Evolutionary conservation across 305 asterid species (phyloP).

Genomic region (Euphrasia arctica): DNA sequence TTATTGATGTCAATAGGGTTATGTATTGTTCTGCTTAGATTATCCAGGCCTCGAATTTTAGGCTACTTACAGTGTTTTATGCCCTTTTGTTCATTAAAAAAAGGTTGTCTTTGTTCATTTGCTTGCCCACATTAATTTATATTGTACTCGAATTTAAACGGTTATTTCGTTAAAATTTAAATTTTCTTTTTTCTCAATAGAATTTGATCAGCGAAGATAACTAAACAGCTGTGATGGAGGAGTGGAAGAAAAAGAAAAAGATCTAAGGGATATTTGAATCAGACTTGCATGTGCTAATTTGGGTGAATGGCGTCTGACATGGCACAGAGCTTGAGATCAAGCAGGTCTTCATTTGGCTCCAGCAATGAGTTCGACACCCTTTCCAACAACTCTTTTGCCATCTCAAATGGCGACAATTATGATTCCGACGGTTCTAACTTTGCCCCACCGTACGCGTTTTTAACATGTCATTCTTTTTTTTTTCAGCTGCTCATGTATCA

Average conservation of each 20-base stretch:
- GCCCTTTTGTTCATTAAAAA: neutral
- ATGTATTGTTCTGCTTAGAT: conserved; percentile 15
- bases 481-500: neutral
- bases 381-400: conserved; percentile 55
- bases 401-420: conserved; percentile 78
- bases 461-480: conserved; percentile 12
- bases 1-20: conserved; percentile 8
- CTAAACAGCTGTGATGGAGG: conserved; percentile 7
- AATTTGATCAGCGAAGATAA: conserved; percentile 15
- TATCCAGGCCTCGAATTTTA: conserved; percentile 5
- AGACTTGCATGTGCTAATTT: conserved; percentile 22
- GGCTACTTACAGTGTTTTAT: neutral
- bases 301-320: conserved; percentile 63
- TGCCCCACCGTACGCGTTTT: conserved; percentile 70
- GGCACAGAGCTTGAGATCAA: conserved; percentile 78
- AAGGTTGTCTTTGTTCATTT: neutral
- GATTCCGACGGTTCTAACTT: conserved; percentile 95
- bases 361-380: no score
- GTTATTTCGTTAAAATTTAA: conserved; percentile 5
- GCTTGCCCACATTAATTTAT: neutral
- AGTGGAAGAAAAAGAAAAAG: conserved; percentile 7
- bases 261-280: conserved; percentile 15
- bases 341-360: conserved; percentile 78
- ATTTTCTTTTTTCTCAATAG: conserved; percentile 18
- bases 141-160: conserved; percentile 9